These are phyloP conservation scores for Heimioporus sp. DNA, from an alignment of 768 basidiomycete species.

Conservation along the genomic window DNA sequence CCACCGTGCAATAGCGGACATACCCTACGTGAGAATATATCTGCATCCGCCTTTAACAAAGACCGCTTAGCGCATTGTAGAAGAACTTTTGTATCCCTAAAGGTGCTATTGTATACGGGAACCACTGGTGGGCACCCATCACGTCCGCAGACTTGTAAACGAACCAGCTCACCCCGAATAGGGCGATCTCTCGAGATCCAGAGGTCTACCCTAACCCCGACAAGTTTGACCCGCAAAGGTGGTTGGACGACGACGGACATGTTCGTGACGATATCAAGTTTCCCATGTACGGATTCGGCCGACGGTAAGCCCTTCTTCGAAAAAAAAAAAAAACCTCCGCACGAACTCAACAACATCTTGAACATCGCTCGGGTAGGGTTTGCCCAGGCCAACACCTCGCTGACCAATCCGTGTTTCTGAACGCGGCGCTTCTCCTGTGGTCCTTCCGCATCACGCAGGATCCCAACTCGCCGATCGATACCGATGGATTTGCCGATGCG, in stretches of 20 bases:
- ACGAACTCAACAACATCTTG: background rate
- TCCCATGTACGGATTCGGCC: conserved; percentile 56
- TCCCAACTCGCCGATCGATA: conserved; percentile 54
- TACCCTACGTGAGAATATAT: conserved; percentile 49
- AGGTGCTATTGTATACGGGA: conserved; percentile 36
- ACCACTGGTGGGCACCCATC: conserved; percentile 29
- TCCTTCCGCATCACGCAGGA: conserved; percentile 58
- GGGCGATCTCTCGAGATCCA: conserved; percentile 59
- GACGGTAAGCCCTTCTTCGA: conserved; percentile 28
- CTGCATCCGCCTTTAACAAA: background rate
- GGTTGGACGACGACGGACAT: conserved; percentile 39
- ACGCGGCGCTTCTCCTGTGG: conserved; percentile 62
- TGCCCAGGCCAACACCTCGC: conserved; percentile 67
- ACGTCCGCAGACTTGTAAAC: background rate
- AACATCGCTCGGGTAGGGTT: conserved; percentile 31
- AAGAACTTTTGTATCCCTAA: conserved; percentile 25
- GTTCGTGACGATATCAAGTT: conserved; percentile 51
- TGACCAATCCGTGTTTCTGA: conserved; percentile 61
- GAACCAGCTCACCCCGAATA: conserved; percentile 11
- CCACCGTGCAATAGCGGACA: conserved; percentile 62
- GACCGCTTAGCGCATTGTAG: background rate
- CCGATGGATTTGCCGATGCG: conserved; percentile 58
- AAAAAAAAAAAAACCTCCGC: too few relatives aligned
- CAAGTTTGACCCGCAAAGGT: conserved; percentile 55
- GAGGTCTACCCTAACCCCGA: conserved; percentile 57